These are phyloP conservation scores for Hygrophila difformis DNA, from an alignment of 257 asterid genomes.

Conservation along the genomic window DNA sequence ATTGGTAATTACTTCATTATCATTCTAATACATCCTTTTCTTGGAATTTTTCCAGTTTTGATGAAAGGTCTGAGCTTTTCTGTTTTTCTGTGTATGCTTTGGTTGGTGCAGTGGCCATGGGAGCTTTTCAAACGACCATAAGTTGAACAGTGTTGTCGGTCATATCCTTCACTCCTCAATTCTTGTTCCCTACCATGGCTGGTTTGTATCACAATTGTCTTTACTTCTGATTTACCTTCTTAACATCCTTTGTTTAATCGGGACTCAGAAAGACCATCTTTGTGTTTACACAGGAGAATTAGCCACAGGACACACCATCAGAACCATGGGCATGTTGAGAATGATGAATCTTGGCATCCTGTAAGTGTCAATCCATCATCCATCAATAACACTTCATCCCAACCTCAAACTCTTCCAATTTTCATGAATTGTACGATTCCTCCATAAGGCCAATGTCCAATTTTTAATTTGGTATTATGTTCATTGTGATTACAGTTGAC, in stretches of 20 bases:
- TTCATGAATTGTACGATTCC: background rate
- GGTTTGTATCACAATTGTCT: slow-evolving; percentile 34
- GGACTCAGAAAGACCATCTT: background rate
- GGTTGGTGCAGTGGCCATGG: slow-evolving; percentile 87
- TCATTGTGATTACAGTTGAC: slow-evolving; percentile 30
- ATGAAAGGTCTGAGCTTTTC: background rate
- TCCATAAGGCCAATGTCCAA: background rate
- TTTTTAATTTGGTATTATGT: background rate
- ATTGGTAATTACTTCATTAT: slow-evolving; percentile 42
- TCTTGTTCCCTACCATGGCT: slow-evolving; percentile 97
- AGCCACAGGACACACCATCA: slow-evolving; percentile 98
- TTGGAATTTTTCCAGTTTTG: too few species aligned
- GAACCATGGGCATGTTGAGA: slow-evolving; percentile 96
- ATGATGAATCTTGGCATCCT: slow-evolving; percentile 94
- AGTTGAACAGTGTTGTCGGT: slow-evolving; percentile 78
- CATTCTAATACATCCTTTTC: too few species aligned
- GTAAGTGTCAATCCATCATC: slow-evolving; percentile 24
- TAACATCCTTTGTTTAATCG: background rate
- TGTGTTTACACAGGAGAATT: slow-evolving; percentile 55
- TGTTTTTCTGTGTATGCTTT: background rate
- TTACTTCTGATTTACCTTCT: background rate
- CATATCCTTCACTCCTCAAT: slow-evolving; percentile 93
- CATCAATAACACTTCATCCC: too few species aligned
- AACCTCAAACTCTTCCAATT: background rate
- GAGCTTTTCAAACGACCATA: slow-evolving; percentile 72